phyloP scores from a whole-genome alignment of 495 filamentous ascomycete species.

The Viridothelium virens region DNA sequence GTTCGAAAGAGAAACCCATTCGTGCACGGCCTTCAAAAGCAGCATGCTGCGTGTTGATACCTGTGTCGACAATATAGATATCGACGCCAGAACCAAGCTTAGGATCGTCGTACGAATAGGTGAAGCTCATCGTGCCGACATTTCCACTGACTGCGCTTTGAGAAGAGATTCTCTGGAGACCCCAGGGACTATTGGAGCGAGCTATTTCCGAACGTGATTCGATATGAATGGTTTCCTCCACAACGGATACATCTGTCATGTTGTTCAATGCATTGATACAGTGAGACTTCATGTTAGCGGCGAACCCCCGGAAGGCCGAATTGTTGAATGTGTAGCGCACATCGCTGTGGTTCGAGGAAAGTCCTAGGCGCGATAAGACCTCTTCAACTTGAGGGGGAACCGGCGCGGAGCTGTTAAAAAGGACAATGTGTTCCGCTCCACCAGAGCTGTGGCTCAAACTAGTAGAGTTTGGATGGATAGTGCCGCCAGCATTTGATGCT shows the following conservation, averaged over 20 bases:
- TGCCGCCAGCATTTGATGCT: not conserved
- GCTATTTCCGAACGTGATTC: slow-evolving; percentile 18
- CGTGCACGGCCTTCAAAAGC: slow-evolving; percentile 42
- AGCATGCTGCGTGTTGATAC: slow-evolving; percentile 39
- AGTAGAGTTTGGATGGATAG: not conserved
- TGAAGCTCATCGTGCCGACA: slow-evolving; percentile 31
- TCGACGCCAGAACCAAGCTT: slow-evolving; percentile 41
- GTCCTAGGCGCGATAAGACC: slow-evolving; percentile 27
- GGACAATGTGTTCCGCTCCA: slow-evolving; percentile 35
- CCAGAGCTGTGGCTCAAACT: slow-evolving; percentile 20
- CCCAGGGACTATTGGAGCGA: slow-evolving; percentile 39
- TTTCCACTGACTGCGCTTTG: slow-evolving; percentile 21
- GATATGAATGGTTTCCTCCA: slow-evolving; percentile 31
- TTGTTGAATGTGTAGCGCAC: slow-evolving; percentile 41
- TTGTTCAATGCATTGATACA: slow-evolving; percentile 32
- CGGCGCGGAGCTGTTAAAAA: slow-evolving; percentile 29
- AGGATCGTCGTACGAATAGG: slow-evolving; percentile 36
- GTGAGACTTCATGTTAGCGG: slow-evolving; percentile 33
- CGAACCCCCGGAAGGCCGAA: slow-evolving; percentile 41
- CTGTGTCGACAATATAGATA: slow-evolving; percentile 47
- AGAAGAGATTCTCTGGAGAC: slow-evolving; percentile 44
- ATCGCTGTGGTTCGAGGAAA: slow-evolving; percentile 24
- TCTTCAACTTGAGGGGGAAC: slow-evolving; percentile 25
- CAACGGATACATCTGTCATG: slow-evolving; percentile 36
- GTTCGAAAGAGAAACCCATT: slow-evolving; percentile 35